Evolutionary conservation across 2,329 filamentous ascomycete species (phyloP).

Genomic region (Colletotrichum kahawae): DNA sequence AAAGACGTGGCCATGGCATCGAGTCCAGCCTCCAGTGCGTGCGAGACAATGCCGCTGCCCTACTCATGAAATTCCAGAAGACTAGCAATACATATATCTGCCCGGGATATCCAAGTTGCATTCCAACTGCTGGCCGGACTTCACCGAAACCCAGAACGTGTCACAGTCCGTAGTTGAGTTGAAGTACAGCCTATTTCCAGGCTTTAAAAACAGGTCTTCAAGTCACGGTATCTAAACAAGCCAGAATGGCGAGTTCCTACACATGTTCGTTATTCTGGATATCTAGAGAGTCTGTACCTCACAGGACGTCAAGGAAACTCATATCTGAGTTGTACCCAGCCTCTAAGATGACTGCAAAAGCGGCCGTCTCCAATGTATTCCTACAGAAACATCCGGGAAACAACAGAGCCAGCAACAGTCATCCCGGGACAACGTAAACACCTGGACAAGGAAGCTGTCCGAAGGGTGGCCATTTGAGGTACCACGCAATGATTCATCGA

Average conservation of each 20-base stretch:
- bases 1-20: fast-evolving
- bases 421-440: not conserved
- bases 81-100: not conserved
- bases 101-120: fast-evolving
- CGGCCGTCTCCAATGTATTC: not conserved
- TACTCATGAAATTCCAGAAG: fast-evolving
- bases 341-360: not conserved
- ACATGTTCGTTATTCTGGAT: not conserved
- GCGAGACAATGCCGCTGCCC: not conserved
- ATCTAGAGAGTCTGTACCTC: not conserved
- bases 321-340: not conserved
- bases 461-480: fast-evolving
- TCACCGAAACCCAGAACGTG: not conserved
- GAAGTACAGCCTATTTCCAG: too few relatives aligned
- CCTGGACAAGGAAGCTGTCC: fast-evolving
- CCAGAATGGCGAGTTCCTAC: not conserved
- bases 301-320: not conserved
- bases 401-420: fast-evolving
- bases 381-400: fast-evolving
- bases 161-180: too few relatives aligned
- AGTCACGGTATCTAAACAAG: fast-evolving
- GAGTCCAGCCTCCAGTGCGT: too few relatives aligned
- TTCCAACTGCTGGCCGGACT: not conserved
- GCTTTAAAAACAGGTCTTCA: fast-evolving
- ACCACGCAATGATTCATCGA: not conserved